These are phyloP conservation scores for Chenopodium quinoa DNA, from an alignment of 148 eudicot genomes.

Conservation along the genomic window DNA sequence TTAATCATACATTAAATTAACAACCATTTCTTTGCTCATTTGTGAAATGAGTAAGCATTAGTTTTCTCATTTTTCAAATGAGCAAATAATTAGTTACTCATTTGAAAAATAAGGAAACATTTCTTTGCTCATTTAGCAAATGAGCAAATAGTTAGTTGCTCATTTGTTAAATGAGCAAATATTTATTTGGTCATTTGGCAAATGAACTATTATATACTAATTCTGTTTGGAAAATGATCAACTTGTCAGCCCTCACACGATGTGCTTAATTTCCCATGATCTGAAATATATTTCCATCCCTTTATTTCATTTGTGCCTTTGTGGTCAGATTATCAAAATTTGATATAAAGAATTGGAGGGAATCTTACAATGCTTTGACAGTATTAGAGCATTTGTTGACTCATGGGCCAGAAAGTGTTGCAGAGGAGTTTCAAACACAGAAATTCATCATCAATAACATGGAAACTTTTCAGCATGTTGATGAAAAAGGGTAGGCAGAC, in stretches of 20 bases:
- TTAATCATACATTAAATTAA: no score
- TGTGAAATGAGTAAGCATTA: no score
- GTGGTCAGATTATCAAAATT: constrained; percentile 56
- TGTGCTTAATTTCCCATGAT: no score
- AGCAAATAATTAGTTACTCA: no score
- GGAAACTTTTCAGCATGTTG: constrained; percentile 66
- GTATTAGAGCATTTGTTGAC: constrained; percentile 75
- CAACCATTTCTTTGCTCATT: no score
- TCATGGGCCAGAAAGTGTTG: constrained; percentile 91
- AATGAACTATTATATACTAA: no score
- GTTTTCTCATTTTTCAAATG: no score
- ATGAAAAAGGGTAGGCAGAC: constrained; percentile 75
- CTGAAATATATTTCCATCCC: neutral
- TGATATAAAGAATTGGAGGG: constrained; percentile 76
- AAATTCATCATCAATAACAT: constrained; percentile 50
- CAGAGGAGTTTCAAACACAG: constrained; percentile 69
- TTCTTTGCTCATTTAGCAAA: no score
- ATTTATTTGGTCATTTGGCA: no score
- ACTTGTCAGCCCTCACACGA: neutral
- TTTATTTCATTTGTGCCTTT: neutral
- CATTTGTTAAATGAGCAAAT: no score
- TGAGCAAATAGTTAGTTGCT: no score
- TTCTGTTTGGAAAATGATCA: neutral
- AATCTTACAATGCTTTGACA: constrained; percentile 71
- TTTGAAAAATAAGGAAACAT: no score